Evolutionary conservation across 768 basidiomycete species (phyloP).

Genomic region (Flagelloscypha sp.): DNA sequence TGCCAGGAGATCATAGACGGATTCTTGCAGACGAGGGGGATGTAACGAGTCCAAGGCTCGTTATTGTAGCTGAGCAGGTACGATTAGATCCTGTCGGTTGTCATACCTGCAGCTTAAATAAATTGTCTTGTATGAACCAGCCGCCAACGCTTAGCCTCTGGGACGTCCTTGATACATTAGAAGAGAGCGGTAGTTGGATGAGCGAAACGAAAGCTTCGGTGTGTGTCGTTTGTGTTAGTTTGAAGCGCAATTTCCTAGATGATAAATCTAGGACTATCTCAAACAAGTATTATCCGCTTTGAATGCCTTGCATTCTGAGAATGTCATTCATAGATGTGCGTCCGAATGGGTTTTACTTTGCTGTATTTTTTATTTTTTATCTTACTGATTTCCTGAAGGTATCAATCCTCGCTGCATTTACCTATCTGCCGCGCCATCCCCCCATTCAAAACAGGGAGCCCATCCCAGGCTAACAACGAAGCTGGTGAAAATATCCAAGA

Average conservation of each 20-base stretch:
- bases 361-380: not conserved
- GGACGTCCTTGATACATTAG: too few relatives aligned
- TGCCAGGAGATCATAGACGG: too few relatives aligned
- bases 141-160: constrained; percentile 55
- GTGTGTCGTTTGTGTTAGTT: constrained; percentile 14
- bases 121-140: too few relatives aligned
- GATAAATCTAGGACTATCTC: constrained; percentile 56
- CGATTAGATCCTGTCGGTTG: too few relatives aligned
- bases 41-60: constrained; percentile 46
- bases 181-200: constrained; percentile 68
- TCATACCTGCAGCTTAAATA: too few relatives aligned
- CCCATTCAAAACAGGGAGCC: too few relatives aligned
- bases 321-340: constrained; percentile 64
- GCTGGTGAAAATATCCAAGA: constrained; percentile 66
- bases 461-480: constrained; percentile 43
- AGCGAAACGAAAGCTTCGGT: constrained; percentile 65
- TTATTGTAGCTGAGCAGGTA: constrained; percentile 69
- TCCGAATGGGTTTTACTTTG: constrained; percentile 1
- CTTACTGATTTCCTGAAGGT: constrained; percentile 27
- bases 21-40: too few relatives aligned
- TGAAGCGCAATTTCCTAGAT: not conserved
- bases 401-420: constrained; percentile 55
- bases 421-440: too few relatives aligned
- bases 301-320: constrained; percentile 54
- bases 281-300: constrained; percentile 64